Evolutionary conservation across 2,329 filamentous ascomycete species (phyloP).

Genomic region (Fulvia fulva): DNA sequence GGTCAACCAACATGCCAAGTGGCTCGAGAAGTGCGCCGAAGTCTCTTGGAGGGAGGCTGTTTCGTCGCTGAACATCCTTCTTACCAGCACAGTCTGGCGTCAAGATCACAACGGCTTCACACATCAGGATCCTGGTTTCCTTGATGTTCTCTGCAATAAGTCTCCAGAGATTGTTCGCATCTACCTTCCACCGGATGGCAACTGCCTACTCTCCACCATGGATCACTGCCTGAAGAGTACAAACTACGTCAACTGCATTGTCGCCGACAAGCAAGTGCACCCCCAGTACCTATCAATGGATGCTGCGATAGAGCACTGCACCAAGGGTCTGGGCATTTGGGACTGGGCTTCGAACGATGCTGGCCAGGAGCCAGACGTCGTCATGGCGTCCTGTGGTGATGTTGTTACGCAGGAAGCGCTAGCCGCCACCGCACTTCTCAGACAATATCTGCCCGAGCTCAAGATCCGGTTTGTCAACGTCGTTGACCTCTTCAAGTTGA

Average conservation of each 20-base stretch:
- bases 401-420: slow-evolving; percentile 70
- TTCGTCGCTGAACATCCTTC: slow-evolving; percentile 72
- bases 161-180: slow-evolving; percentile 75
- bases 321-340: slow-evolving; percentile 76
- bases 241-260: slow-evolving; percentile 79
- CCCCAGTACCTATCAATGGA: slow-evolving; percentile 73
- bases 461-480: slow-evolving; percentile 78
- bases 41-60: slow-evolving; percentile 72
- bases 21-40: slow-evolving; percentile 77
- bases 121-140: slow-evolving; percentile 75
- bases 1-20: slow-evolving; percentile 84
- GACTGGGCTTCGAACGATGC: slow-evolving; percentile 69
- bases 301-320: slow-evolving; percentile 69
- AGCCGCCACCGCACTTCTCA: slow-evolving; percentile 68
- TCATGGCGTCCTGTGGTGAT: slow-evolving; percentile 74
- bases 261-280: slow-evolving; percentile 76
- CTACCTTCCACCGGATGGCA: slow-evolving; percentile 75
- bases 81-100: slow-evolving; percentile 75
- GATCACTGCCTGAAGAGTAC: slow-evolving; percentile 68
- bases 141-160: slow-evolving; percentile 76
- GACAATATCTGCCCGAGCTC: slow-evolving; percentile 66
- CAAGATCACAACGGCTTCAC: slow-evolving; percentile 84
- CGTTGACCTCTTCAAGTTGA: slow-evolving; percentile 76
- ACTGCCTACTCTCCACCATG: slow-evolving; percentile 71
- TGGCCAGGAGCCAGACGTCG: slow-evolving; percentile 64